Base-by-base conservation (phyloP, 352 stramenopile genomes). In the Globisporangium nodosum region DNA sequence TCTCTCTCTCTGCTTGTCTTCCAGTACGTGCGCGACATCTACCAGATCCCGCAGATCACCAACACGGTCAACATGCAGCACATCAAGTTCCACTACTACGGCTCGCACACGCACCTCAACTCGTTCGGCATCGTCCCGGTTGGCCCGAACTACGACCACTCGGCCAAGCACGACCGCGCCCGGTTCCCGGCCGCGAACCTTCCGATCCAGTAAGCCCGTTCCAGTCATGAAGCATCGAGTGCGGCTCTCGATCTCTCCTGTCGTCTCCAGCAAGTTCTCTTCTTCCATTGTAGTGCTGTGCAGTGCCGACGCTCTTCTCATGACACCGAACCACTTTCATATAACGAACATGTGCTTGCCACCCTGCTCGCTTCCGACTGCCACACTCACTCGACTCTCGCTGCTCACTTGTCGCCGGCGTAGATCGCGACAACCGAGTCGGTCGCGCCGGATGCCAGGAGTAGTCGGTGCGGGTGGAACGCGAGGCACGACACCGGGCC, bases 41-140 rank as follows among this genome's bases (percentile, higher is more conserved):
- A 98, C 74, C 93, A 98, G 70, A 92, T 96, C 60, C 78, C 82
- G 39, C 86, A 76, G 11, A 81, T 99, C 49, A 68, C 79, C 47
- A 80, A 83, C 47, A 89, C 89, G 21, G 80, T 98, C 42, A 88
- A 98, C 69, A 98, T 99, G 85, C 74, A 97, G 49, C 94, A 99
- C 64, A 98, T 99, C 72, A 98, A 98, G 76, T 71, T 87, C 24
- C 95, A 99, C 76, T 99, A 99, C 76, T 99, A 96, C 69, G 89
- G 81, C 33, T 97, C 84, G 20, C 95, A 99, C 74, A 91, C 89
- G 43, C 75, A 90, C 52, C 78, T 98, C 27, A 99, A 99, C 76
- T 65, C 81, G 40, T 98, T 88, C 52, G 91, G 88, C 45, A 97
- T 99, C 66, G 76, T 99, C 42, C 93, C 96, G 0, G 76, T 76